A percentile compares a stretch with the other conserved stretches of the same genome.
Conservation (phyloP, 345 rosid species). For the Citrus mangshanensis region DNA sequence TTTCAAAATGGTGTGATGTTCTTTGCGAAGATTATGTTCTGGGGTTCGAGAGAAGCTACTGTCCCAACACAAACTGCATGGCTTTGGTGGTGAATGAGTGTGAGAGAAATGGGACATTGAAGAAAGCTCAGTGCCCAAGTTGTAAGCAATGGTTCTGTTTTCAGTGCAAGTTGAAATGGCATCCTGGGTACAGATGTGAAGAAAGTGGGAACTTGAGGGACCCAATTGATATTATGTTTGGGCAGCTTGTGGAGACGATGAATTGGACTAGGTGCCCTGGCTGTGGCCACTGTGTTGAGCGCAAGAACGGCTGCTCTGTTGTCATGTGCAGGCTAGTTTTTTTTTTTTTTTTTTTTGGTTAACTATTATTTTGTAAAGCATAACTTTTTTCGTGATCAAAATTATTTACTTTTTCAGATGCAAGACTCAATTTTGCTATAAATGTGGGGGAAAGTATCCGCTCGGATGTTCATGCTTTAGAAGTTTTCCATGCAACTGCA, state of each 20-base stretch:
- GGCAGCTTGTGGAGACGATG: constrained; percentile 21
- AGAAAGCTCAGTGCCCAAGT: constrained; percentile 25
- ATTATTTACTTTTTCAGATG: not conserved
- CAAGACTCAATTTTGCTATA: not conserved
- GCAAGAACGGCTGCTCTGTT: constrained; percentile 18
- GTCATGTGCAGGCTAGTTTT: not conserved
- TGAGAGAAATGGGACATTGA: constrained; percentile 7
- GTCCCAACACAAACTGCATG: constrained; percentile 31
- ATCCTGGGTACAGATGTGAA: constrained; percentile 25
- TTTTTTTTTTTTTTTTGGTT: too few relatives aligned
- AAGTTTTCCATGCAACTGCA: not conserved
- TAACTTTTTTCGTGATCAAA: too few relatives aligned
- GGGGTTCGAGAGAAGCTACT: constrained; percentile 21
- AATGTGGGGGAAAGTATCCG: not conserved
- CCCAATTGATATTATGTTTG: constrained; percentile 22
- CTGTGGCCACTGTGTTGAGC: constrained; percentile 30
- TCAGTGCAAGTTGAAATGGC: constrained; percentile 28
- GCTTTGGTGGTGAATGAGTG: constrained; percentile 32
- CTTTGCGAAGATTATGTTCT: constrained; percentile 18
- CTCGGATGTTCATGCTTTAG: not conserved
- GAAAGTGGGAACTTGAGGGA: constrained; percentile 20
- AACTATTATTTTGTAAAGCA: too few relatives aligned
- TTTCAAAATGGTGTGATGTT: constrained; percentile 30
- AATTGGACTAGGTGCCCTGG: constrained; percentile 27
- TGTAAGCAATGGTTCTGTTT: constrained; percentile 30